phyloP scores from a whole-genome alignment of 257 asterid species.

The Fraxinus anomala region DNA sequence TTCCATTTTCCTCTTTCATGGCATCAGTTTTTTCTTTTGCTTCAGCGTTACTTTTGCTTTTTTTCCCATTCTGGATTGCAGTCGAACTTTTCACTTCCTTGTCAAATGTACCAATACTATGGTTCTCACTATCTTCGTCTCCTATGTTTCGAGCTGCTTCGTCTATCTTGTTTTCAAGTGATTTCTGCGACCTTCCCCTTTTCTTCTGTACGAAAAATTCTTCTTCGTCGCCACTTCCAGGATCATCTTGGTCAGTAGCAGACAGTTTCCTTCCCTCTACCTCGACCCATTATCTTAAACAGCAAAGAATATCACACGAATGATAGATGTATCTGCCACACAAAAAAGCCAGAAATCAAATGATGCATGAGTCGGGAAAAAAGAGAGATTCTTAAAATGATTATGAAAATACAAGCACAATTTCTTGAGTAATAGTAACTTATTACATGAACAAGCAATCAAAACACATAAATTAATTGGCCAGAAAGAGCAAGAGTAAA shows the following conservation, averaged over 20 bases:
- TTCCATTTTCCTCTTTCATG: constrained; percentile 1
- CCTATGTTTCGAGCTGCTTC: not conserved
- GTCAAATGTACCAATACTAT: not conserved
- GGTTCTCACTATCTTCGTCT: not conserved
- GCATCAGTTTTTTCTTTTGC: not conserved
- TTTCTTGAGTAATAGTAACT: too few relatives aligned
- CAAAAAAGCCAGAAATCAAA: not conserved
- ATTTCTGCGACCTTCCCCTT: not conserved
- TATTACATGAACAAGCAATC: too few relatives aligned
- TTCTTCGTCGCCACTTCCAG: not conserved
- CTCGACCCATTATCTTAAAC: constrained; percentile 2
- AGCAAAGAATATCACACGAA: not conserved
- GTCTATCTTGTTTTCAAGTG: not conserved
- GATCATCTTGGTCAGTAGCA: not conserved
- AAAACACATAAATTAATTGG: too few relatives aligned
- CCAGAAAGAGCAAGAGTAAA: too few relatives aligned
- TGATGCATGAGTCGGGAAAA: not conserved
- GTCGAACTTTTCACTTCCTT: not conserved
- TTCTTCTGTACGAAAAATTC: not conserved
- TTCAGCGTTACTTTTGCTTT: not conserved
- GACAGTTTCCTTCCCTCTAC: not conserved
- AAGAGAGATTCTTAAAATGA: too few relatives aligned
- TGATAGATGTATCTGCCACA: not conserved
- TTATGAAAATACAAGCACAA: too few relatives aligned
- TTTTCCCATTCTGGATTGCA: not conserved